Evolutionary conservation across 352 stramenopile genomes (phyloP), one percentile per base, ranked within the genome.

Genomic region (Aphanomyces invadans): DNA sequence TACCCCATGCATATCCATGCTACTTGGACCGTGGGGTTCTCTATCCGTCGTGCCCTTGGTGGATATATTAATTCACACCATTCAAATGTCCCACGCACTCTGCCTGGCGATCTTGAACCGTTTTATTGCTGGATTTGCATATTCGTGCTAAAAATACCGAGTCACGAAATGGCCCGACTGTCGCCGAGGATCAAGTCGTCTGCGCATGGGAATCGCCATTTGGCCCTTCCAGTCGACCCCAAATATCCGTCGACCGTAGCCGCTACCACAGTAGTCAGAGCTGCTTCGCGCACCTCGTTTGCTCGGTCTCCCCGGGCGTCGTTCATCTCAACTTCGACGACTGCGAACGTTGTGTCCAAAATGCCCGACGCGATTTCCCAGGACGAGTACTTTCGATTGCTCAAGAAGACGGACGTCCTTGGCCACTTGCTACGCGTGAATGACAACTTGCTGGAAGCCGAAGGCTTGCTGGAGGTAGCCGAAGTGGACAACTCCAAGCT

Each of bases 401-500:
- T 65, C 7, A 19, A 31, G 17, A 65, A 65, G 31, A 65, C 56
- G 15, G 56, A 65, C 38, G 56, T 65, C 23, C 38, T 65, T 21
- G 56, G 31, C 10, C 26, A 65, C 38, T 36, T 65, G 23, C n/a
- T 65, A 4, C 38, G 56, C 21, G 56, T 65, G 9, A 51, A 65
- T 17, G 56, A 36, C 29, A 36, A 65, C 44, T 28, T 65, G 4
- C 31, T 46, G 29, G 28, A 23, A 10, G 38, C 31, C 19, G 38
- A 65, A 21, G 56, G 19, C 31, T 36, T n/a, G 3, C 44, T 65
- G 0, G 44, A 65, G 26, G 17, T 11, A 4, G 56, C 56, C 26
- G 56, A 65, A 59, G 38, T 65, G 11, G 56, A 65, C 38, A 65
- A 65, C 44, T n/a, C 56, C 11, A 65, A 65, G 33, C 56, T 65